Evolutionary conservation across 176 grass and related monocot species (phyloP).

Genomic region (Triticum urartu): DNA sequence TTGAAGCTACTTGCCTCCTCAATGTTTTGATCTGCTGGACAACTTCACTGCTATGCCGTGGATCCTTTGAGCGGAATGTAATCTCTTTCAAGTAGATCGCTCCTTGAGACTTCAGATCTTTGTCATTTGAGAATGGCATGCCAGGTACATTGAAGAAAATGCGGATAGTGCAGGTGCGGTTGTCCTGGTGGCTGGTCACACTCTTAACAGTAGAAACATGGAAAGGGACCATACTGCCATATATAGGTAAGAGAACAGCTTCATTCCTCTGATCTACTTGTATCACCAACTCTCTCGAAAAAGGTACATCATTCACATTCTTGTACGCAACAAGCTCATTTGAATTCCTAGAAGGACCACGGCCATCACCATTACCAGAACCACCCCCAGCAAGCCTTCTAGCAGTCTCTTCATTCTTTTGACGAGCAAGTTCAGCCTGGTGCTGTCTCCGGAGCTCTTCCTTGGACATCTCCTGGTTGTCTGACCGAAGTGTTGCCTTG

Average conservation of each 20-base stretch:
- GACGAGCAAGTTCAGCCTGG: slow-evolving; percentile 55
- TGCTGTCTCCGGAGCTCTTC: slow-evolving; percentile 59
- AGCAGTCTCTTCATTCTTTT: slow-evolving; percentile 53
- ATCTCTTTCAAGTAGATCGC: slow-evolving; percentile 63
- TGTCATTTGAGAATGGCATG: slow-evolving; percentile 31
- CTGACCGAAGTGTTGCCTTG: slow-evolving; percentile 20
- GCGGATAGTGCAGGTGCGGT: slow-evolving; percentile 43
- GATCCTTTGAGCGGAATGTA: slow-evolving; percentile 66
- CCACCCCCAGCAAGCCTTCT: slow-evolving; percentile 42
- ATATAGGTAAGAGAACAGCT: slow-evolving; percentile 62
- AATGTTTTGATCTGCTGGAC: slow-evolving; percentile 57
- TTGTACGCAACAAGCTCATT: slow-evolving; percentile 63
- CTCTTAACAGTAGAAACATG: slow-evolving; percentile 72
- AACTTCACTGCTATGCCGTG: slow-evolving; percentile 55
- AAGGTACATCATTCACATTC: slow-evolving; percentile 55
- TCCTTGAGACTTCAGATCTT: slow-evolving; percentile 44
- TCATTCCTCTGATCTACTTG: slow-evolving; percentile 67
- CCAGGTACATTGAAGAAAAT: slow-evolving; percentile 70
- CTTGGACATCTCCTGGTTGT: slow-evolving; percentile 38
- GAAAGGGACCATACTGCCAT: slow-evolving; percentile 69
- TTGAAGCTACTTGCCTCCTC: slow-evolving; percentile 34
- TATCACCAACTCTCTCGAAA: slow-evolving; percentile 45
- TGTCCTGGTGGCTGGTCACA: slow-evolving; percentile 58
- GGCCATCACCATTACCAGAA: slow-evolving; percentile 30
- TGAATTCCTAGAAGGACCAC: slow-evolving; percentile 31